These are phyloP conservation scores for Maudiozyma barnettii DNA, from an alignment of 805 yeast genomes.

Conservation along the genomic window DNA sequence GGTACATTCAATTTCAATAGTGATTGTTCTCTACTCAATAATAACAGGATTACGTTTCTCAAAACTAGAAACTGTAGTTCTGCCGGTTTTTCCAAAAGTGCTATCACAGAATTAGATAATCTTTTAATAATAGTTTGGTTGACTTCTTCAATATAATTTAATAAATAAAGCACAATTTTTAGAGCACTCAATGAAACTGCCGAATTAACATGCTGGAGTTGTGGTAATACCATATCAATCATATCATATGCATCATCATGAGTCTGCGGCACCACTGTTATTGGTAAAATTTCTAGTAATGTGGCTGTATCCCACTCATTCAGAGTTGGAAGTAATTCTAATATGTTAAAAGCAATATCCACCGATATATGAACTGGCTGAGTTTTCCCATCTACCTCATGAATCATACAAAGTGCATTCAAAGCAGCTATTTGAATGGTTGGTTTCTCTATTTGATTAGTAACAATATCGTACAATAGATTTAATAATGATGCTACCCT, in stretches of 20 bases:
- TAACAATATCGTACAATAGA: slow-evolving; percentile 17
- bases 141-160: slow-evolving; percentile 57
- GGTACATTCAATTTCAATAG: slow-evolving; percentile 54
- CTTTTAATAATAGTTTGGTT: slow-evolving; percentile 50
- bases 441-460: slow-evolving; percentile 44
- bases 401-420: slow-evolving; percentile 54
- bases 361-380: slow-evolving; percentile 32
- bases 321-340: slow-evolving; percentile 27
- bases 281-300: slow-evolving; percentile 49
- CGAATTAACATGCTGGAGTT: slow-evolving; percentile 70
- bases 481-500: slow-evolving; percentile 40
- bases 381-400: slow-evolving; percentile 35
- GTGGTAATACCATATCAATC: slow-evolving; percentile 57
- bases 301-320: slow-evolving; percentile 71
- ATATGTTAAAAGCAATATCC: slow-evolving; percentile 30
- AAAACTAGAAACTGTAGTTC: slow-evolving; percentile 78
- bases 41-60: slow-evolving; percentile 67
- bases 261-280: slow-evolving; percentile 61
- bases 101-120: slow-evolving; percentile 58
- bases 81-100: slow-evolving; percentile 63
- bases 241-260: slow-evolving; percentile 56
- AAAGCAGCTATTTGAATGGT: slow-evolving; percentile 63
- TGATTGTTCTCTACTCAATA: slow-evolving; percentile 56
- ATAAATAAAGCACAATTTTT: slow-evolving; percentile 58
- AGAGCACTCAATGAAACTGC: slow-evolving; percentile 72